Base-by-base conservation (phyloP, 2,329 filamentous ascomycete species). In the Sclerotinia sclerotiorum region DNA sequence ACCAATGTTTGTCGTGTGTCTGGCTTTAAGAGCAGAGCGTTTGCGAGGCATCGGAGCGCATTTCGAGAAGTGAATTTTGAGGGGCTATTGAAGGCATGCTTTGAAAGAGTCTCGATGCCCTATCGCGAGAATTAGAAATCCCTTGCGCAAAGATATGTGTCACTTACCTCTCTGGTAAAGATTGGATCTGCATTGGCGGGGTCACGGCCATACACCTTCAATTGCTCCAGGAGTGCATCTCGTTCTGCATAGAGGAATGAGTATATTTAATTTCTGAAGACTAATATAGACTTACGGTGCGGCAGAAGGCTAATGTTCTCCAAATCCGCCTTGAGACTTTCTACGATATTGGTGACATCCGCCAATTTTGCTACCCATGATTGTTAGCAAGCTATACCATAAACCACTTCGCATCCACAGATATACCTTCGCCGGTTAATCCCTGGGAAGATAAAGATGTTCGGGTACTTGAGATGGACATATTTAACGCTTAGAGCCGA, bases 41-140 rank as follows among this genome's bases (percentile, higher is more conserved):
- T 98, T 74, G 92, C 94, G 60, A 98, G 80, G 73, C 93, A 94
- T 74, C 93, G 87, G 51, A 97, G 82, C 1, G 88, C 94, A 76
- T 93, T 91, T 68, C 89, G 87, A 2, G 90, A 90, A 1, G 89
- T 88, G 11, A 84, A 84, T 42, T 81, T 81, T 3, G 86, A 88
- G 35, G 84, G 81, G 70, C 85, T 87, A 62, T 91, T 84, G 74
- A 97, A 92, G 5, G 90, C 91, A 82, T 94, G 89, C 64, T 82
- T 85, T 42, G 87, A 84, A 55, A 98, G 82, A 57, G 87, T 90
- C 69, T 85, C 82, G 62, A 97, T 90, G 19, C 92, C 92, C 91
- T 97, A 29, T 56, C 35, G 24, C 32, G 27, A 21, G 69, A 35
- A 58, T 75, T 69, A 75, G 73, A 57, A 32, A 56, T n/a, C 49